These are phyloP conservation scores for Sphagnum magellanicum DNA, from an alignment of 228 moss, liverwort and hornwort species.

Conservation along the genomic window DNA sequence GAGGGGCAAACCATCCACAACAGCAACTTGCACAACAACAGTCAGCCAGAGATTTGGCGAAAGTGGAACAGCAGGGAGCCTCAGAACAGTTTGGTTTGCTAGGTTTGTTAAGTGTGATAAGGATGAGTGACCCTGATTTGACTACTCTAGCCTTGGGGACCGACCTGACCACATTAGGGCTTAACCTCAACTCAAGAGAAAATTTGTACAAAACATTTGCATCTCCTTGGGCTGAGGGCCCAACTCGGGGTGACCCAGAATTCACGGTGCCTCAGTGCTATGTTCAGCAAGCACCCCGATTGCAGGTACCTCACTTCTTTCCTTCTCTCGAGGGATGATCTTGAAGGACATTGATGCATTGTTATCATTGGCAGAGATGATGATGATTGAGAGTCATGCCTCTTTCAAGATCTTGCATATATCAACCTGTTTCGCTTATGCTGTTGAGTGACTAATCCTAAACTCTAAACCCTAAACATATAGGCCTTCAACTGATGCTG, in stretches of 20 bases:
- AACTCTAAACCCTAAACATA: no score
- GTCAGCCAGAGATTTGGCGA: conserved; percentile 62
- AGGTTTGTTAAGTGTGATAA: conserved; percentile 94
- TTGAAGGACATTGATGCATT: no score
- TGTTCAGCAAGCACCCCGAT: conserved; percentile 81
- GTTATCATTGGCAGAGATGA: no score
- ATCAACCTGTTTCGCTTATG: no score
- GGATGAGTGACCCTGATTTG: conserved; percentile 92
- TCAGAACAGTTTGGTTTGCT: conserved; percentile 77
- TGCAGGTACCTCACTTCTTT: conserved; percentile 54
- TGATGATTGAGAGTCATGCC: no score
- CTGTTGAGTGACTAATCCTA: no score
- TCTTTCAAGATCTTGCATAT: no score
- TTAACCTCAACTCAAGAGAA: conserved; percentile 56
- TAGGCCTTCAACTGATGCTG: not conserved
- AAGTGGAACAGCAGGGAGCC: conserved; percentile 17
- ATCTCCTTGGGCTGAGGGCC: conserved; percentile 98
- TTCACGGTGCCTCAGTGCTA: conserved; percentile 86
- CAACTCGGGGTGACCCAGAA: conserved; percentile 91
- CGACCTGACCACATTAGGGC: conserved; percentile 49
- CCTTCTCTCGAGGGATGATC: conserved; percentile 37
- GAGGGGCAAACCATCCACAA: conserved; percentile 56
- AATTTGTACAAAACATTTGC: conserved; percentile 68
- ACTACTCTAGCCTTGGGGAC: conserved; percentile 66
- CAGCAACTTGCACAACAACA: conserved; percentile 45